Evolutionary conservation across 306 rosid genomes (phyloP), one percentile per base, ranked within the genome.

Genomic region (Hippophae gyantsensis): DNA sequence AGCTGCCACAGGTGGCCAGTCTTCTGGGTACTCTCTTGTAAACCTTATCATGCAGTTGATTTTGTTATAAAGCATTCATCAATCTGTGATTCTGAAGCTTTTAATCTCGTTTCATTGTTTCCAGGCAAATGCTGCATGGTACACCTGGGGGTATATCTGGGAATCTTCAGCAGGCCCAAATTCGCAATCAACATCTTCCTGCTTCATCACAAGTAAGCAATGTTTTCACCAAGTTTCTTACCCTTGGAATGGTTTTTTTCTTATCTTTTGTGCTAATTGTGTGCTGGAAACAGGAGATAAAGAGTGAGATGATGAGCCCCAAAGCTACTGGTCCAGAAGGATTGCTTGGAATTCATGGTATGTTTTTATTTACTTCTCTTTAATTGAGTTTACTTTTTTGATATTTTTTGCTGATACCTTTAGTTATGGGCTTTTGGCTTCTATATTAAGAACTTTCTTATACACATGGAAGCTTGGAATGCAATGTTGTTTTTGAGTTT

Each of bases 121-220:
- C 43, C 78, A 89, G 97, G 61, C 86, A 84, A 72, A 72, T 76
- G 66, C 57, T 72, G 58, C 74, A 65, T 58, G 68, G 68, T 72
- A 66, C 76, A 46, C 60, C 73, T 56, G 68, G 74, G 61, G 57
- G 78, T 54, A 76, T 74, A 38, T 70, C 63, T 14, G 76, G 73
- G 57, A 78, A 75, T 65, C 75, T 62, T 41, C 82, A 67, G 58
- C 86, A 63, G 40, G 58, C 67, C 52, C 89, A 61, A 67, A 74
- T 61, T 75, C 79, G 58, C 55, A 77, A 61, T 60, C 97, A 58
- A 62, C 84, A 78, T 54, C 73, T 76, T 73, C 76, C 81, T 62
- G 86, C 69, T 50, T 65, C 75, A 45, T 27, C 63, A 44, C 86
- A 66, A 73, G 94, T 81, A 69, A 64, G 53, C 43, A 52, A 13